Conservation (phyloP, 1,284 basidiomycete genomes). For the Vanrija sp. region DNA sequence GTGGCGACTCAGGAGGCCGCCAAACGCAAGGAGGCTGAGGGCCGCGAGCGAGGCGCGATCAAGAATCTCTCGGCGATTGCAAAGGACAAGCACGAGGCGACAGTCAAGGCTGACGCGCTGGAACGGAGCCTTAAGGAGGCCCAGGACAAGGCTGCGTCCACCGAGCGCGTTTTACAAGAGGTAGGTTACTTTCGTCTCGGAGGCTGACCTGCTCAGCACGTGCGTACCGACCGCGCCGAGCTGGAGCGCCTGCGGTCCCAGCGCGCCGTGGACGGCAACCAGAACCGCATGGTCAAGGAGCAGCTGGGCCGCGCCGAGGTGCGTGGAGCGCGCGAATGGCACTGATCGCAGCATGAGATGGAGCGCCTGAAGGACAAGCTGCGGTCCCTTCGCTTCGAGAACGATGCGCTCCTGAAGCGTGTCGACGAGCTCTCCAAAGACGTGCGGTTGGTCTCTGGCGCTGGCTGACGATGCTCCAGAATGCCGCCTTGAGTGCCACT, state of each 20-base stretch:
- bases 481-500: no score
- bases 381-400: no score
- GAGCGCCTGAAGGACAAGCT: no score
- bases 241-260: no score
- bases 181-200: neutral
- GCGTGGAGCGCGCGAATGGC: no score
- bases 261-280: no score
- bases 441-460: no score
- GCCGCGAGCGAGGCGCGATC: conserved; percentile 5
- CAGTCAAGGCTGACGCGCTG: conserved; percentile 2
- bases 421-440: neutral
- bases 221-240: no score
- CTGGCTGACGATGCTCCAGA: no score
- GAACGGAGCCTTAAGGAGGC: conserved; percentile 3
- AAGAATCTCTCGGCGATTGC: conserved; percentile 18
- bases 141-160: neutral
- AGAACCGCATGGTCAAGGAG: no score
- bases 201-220: neutral
- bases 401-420: neutral
- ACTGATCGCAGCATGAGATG: no score
- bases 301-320: no score
- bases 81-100: conserved; percentile 13
- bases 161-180: neutral
- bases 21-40: conserved; percentile 7
- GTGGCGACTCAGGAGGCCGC: neutral